Evolutionary conservation across 2,329 filamentous ascomycete species (phyloP), one percentile per base, ranked within the genome.

Genomic region (Thermothelomyces thermophilus): DNA sequence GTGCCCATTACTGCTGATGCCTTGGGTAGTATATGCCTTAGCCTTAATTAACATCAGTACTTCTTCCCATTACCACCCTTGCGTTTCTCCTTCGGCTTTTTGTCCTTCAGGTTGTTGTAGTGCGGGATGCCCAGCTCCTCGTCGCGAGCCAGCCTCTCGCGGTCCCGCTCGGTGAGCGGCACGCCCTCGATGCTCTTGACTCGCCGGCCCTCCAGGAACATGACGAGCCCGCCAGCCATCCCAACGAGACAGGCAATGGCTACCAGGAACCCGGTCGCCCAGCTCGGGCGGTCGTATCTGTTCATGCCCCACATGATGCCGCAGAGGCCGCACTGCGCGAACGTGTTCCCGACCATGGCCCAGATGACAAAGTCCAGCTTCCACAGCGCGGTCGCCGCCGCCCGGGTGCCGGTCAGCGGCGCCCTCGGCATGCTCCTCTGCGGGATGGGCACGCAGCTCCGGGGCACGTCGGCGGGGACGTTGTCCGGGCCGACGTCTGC

Each of bases 301-400:
- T 87, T 86, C 67, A 86, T 73, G 2, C 79, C 82, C 86, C 87
- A 94, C 89, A 95, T 94, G 68, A 89, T 86, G 3, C 78, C 83
- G 8, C 82, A 85, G 2, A 95, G 74, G 16, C 80, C 75, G 34
- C 75, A 75, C 65, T 95, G 90, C 39, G 93, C 75, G 48, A 90
- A 76, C 0, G 88, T 93, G 62, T 95, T 94, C 70, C 73, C 75
- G 3, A 89, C 76, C 68, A 89, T 90, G 58, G 83, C 75, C 84
- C 84, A 90, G 31, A 94, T 74, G 30, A 91, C 80, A 50, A 85
- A 80, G 57, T 93, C 87, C 62, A 95, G 71, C 66, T 87, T 90
- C 86, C 87, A 91, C 10, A 77, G 57, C 19, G 68, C 67, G 0
- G 86, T 89, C 2, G 84, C 76, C 3, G 78, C 76, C 0, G 87